Conservation (phyloP, 2,329 filamentous ascomycete species). For the Colletotrichum sp. region DNA sequence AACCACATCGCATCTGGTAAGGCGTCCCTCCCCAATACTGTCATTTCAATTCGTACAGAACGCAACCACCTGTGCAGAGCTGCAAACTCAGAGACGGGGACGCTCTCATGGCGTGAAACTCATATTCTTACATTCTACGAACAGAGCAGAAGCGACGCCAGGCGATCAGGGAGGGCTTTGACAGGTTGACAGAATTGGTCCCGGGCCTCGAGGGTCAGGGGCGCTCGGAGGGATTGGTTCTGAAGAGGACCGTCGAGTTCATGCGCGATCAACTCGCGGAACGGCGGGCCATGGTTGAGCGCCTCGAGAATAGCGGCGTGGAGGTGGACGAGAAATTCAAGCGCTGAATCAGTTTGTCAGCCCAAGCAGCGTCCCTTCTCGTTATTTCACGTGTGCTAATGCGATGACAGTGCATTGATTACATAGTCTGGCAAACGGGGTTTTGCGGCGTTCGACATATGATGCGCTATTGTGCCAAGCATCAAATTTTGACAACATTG, state of each 20-base stretch:
- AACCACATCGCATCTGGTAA: conserved; percentile 61
- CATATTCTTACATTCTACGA: background rate
- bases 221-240: conserved; percentile 83
- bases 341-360: conserved; percentile 37
- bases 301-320: conserved; percentile 64
- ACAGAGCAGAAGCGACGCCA: conserved; percentile 51
- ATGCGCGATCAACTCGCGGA: conserved; percentile 66
- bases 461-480: conserved; percentile 9
- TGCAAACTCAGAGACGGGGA: no score
- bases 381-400: background rate
- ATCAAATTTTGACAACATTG: background rate
- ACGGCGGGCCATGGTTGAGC: conserved; percentile 61
- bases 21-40: background rate
- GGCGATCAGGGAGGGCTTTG: conserved; percentile 84
- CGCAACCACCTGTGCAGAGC: background rate
- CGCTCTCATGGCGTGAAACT: background rate
- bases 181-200: conserved; percentile 79
- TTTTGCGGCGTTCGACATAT: background rate
- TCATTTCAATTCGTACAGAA: background rate
- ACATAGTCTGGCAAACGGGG: background rate
- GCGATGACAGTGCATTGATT: background rate
- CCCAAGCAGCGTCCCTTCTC: background rate
- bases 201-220: conserved; percentile 84
- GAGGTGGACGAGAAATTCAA: conserved; percentile 54
- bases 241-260: conserved; percentile 72